These are phyloP conservation scores for Fennellomyces sp. DNA, from an alignment of 371 early-diverging fungal species.

Conservation along the genomic window DNA sequence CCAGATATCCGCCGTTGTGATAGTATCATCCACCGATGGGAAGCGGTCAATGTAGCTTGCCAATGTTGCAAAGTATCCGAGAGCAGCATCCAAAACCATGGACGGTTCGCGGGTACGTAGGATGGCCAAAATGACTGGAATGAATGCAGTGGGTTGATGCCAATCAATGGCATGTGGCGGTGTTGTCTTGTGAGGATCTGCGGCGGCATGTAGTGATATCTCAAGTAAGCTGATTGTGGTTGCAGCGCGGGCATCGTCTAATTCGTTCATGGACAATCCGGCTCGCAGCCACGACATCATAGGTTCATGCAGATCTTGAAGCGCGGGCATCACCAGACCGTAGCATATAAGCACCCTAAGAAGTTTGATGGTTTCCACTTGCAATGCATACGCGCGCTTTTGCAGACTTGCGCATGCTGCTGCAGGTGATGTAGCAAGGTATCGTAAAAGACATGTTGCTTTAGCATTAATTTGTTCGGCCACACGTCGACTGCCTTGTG, in stretches of 20 bases:
- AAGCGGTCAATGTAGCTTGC: slow-evolving; percentile 42
- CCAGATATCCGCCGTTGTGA: slow-evolving; percentile 7
- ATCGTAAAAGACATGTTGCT: slow-evolving; percentile 38
- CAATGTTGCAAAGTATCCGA: slow-evolving; percentile 57
- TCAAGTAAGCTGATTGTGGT: slow-evolving; percentile 32
- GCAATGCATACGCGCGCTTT: slow-evolving; percentile 44
- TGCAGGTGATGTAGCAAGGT: slow-evolving; percentile 46
- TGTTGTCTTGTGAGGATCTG: slow-evolving; percentile 55
- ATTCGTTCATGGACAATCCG: slow-evolving; percentile 18
- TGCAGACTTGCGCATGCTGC: slow-evolving; percentile 20
- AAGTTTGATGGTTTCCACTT: slow-evolving; percentile 49
- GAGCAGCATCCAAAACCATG: slow-evolving; percentile 24
- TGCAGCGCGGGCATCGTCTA: slow-evolving; percentile 15
- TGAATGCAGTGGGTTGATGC: slow-evolving; percentile 57
- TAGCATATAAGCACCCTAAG: slow-evolving; percentile 51
- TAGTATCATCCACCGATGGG: slow-evolving; percentile 23
- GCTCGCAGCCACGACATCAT: slow-evolving; percentile 46
- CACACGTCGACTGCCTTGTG: slow-evolving; percentile 47
- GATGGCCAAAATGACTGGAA: slow-evolving; percentile 33
- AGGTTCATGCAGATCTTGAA: slow-evolving; percentile 44
- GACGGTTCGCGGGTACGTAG: slow-evolving; percentile 6
- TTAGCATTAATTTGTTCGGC: slow-evolving; percentile 45
- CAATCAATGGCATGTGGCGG: slow-evolving; percentile 63
- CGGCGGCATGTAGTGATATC: slow-evolving; percentile 48
- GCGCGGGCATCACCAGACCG: slow-evolving; percentile 48